phyloP scores from a whole-genome alignment of 257 asterid species.

The Salvia miltiorrhiza region DNA sequence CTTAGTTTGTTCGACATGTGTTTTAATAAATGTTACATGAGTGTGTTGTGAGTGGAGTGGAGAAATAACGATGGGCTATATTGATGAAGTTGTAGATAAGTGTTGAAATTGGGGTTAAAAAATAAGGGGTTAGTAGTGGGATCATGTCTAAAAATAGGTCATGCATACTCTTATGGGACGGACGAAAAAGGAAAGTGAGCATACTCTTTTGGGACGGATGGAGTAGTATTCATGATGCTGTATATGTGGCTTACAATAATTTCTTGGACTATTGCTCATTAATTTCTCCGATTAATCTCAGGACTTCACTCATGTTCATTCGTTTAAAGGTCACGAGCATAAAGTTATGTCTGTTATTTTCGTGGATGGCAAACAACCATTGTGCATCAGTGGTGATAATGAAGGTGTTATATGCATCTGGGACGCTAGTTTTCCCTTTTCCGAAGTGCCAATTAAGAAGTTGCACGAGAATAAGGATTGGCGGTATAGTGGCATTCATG shows the following conservation, averaged over 20 bases:
- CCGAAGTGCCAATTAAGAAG: conserved; percentile 44
- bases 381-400: conserved; percentile 85
- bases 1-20: too few species aligned
- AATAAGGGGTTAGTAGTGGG: too few species aligned
- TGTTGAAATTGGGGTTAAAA: too few species aligned
- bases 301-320: conserved; percentile 69
- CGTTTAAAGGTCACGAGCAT: conserved; percentile 85
- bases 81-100: too few species aligned
- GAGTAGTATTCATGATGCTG: neutral
- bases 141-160: too few species aligned
- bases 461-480: conserved; percentile 79
- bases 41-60: too few species aligned
- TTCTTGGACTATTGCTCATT: neutral
- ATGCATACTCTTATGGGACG: too few species aligned
- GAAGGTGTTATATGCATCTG: conserved; percentile 84
- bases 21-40: too few species aligned
- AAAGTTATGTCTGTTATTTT: conserved; percentile 63
- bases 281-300: conserved; percentile 32
- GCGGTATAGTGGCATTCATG: conserved; percentile 97
- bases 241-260: neutral
- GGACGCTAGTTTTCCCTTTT: conserved; percentile 60
- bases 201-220: too few species aligned
- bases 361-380: conserved; percentile 60
- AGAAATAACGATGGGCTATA: too few species aligned
- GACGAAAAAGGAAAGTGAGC: too few species aligned